phyloP scores from a whole-genome alignment of 495 filamentous ascomycete species.

The Penicillium turbatum region DNA sequence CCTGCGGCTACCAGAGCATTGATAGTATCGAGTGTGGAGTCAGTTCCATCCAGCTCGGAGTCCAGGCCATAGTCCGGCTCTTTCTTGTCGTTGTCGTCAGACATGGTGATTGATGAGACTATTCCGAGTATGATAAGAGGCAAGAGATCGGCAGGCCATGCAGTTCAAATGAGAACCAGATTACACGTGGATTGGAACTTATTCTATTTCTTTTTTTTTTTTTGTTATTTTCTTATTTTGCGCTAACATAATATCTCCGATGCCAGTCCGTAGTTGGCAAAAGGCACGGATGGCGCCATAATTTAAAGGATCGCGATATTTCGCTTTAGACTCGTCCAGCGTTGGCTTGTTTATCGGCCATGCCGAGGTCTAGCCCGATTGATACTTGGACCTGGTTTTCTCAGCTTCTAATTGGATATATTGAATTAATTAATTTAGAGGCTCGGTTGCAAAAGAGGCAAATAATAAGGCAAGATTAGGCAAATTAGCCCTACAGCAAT shows the following conservation, averaged over 20 bases:
- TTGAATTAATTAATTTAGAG: no score
- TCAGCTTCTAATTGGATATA: background rate
- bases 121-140: background rate
- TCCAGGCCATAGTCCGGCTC: constrained; percentile 8
- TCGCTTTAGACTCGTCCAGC: background rate
- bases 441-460: no score
- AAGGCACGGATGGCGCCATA: constrained; percentile 12
- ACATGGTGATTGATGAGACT: constrained; percentile 1
- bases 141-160: background rate
- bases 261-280: background rate
- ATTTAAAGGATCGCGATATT: constrained; percentile 12
- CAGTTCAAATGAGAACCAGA: background rate
- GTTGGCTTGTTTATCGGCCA: background rate
- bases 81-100: constrained; percentile 12
- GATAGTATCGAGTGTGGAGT: constrained; percentile 18
- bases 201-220: background rate
- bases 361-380: background rate
- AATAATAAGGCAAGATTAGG: no score
- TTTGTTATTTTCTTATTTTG: background rate
- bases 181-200: background rate
- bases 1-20: constrained; percentile 27
- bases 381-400: background rate
- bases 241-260: background rate
- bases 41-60: constrained; percentile 11
- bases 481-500: no score